Base-by-base conservation (phyloP, 1,284 basidiomycete species). In the Ustilago crameri region DNA sequence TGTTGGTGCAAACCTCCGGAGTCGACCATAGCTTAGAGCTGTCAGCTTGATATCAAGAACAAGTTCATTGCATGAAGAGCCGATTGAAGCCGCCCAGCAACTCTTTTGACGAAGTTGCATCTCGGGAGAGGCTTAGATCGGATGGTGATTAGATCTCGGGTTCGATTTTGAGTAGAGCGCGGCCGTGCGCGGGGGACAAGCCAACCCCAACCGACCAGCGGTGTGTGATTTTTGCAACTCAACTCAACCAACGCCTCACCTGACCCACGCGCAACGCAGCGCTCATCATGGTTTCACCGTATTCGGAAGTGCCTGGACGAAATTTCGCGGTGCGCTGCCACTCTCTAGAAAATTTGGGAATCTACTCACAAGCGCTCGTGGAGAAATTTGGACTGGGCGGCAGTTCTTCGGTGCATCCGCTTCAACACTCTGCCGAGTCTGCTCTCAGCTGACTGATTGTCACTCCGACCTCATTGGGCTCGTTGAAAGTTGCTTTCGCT, bases 331-430 rank as follows among this genome's bases (percentile, higher is more conserved):
- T 20, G 40, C 26, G 23, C 54, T 59, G 38, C 49, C 56, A 51
- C 49, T 38, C 27, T 46, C 22, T 44, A 7, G 12, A 7, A 12
- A 30, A 30, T 30, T 30, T 30, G 30, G 30, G 30, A 30, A 7
- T 30, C 12, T 30, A 12, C 30, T 30, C 12, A 12, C 30, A 30
- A 30, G 30, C 30, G n/a, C 30, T 30, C 30, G 30, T 7, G 30
- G 5, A 12, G 30, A 30, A 30, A 30, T 30, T 47, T 42, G 17
- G 45, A 46, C 46, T 32, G 41, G 23, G 35, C 35, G 51, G 59
- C 51, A 54, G 18, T 40, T 61, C 47, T 61, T 61, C 51, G 46
- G 47, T 41, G 51, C 59, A 60, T 53, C 46, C 15, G 43, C 40
- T 20, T 42, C 26, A 43, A 46, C 30, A 23, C 20, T 42, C 38